Conservation (phyloP, 352 stramenopile genomes). For the Globisporangium camurandrum region DNA sequence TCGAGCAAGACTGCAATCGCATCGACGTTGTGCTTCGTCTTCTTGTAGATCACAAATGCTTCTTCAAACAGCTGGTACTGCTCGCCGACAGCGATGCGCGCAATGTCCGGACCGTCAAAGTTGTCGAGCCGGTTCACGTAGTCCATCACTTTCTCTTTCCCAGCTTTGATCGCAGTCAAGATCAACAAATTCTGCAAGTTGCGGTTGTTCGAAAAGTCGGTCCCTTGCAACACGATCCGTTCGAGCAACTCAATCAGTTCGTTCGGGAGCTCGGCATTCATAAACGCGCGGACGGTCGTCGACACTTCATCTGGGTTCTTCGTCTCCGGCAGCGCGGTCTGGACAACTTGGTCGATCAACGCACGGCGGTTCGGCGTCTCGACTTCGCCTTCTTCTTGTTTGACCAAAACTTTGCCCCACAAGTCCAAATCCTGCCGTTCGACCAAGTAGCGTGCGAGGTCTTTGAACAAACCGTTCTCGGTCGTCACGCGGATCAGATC, state of each 20-base stretch:
- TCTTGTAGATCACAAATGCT: conserved; percentile 99
- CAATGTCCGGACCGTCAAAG: conserved; percentile 99
- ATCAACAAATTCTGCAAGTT: conserved; percentile 99
- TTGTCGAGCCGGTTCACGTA: conserved; percentile 99
- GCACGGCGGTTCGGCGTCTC: conserved; percentile 90
- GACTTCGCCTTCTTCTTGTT: conserved; percentile 88
- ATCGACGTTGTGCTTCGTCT: conserved; percentile 96
- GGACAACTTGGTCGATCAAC: conserved; percentile 99
- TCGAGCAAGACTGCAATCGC: conserved; percentile 91
- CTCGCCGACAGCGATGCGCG: conserved; percentile 97
- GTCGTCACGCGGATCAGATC: conserved; percentile 98
- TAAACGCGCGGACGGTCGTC: conserved; percentile 99
- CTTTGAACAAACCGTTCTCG: conserved; percentile 99
- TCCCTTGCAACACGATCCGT: conserved; percentile 99
- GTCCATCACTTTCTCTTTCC: conserved; percentile 97
- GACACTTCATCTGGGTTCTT: conserved; percentile 99
- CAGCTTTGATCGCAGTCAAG: conserved; percentile 98
- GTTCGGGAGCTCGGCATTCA: conserved; percentile 98
- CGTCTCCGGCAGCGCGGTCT: conserved; percentile 98
- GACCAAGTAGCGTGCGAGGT: conserved; percentile 98
- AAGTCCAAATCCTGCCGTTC: conserved; percentile 98
- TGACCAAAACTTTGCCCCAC: conserved; percentile 95
- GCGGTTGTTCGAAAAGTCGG: conserved; percentile 99
- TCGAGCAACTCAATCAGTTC: conserved; percentile 99
- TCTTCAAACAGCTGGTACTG: conserved; percentile 99